These are phyloP conservation scores for Penicillium silybi DNA, from an alignment of 495 filamentous ascomycete species.

Conservation along the genomic window DNA sequence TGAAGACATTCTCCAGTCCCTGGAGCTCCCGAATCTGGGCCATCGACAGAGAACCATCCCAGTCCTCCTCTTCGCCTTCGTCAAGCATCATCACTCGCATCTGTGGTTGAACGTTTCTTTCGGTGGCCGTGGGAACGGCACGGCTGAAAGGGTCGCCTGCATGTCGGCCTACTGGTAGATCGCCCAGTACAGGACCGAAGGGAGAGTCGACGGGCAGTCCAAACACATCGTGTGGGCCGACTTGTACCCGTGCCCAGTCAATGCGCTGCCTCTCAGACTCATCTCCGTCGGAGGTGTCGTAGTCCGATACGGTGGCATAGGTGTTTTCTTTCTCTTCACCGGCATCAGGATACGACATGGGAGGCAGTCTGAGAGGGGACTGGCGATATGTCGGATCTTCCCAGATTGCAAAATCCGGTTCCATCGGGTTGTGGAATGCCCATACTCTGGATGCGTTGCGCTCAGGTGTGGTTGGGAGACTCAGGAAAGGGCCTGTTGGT, in stretches of 20 bases:
- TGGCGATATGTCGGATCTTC: neutral
- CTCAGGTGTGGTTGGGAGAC: neutral
- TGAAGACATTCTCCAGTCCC: neutral
- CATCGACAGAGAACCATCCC: neutral
- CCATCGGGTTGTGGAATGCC: neutral
- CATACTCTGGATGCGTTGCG: neutral
- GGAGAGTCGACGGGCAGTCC: neutral
- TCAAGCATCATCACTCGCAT: neutral
- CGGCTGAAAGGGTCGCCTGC: neutral
- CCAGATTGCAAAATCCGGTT: neutral
- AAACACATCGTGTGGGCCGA: neutral
- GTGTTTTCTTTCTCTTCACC: conserved; percentile 17
- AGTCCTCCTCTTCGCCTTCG: neutral
- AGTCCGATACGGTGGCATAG: conserved; percentile 1
- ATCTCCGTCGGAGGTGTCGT: conserved; percentile 2
- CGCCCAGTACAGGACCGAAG: neutral
- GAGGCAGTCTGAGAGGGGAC: neutral
- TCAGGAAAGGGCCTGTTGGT: neutral
- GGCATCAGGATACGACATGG: neutral
- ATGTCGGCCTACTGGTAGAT: neutral
- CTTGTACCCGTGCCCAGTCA: neutral
- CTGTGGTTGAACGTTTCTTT: neutral
- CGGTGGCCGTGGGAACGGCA: neutral
- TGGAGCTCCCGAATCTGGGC: neutral
- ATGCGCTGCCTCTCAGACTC: neutral